Base-by-base conservation (phyloP, 164 flowering plant species). In the Platanus orientalis region DNA sequence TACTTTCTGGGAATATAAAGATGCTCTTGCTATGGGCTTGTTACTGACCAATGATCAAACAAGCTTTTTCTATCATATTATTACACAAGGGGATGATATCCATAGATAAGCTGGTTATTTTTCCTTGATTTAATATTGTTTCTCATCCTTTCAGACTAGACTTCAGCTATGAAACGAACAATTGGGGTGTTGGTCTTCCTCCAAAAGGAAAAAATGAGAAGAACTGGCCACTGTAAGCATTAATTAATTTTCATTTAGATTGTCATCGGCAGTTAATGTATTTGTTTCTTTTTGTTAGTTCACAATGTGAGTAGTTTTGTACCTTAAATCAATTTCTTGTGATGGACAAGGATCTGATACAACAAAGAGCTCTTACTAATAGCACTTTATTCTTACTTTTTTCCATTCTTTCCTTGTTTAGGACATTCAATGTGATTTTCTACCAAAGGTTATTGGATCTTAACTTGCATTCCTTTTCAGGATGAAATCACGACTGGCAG, bases 121-220 rank as follows among this genome's bases (percentile, higher is more conserved):
- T 36, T 36, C 9, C 42, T 36, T 1, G 9, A 14, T 36, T 13
- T 25, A 39, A 24, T 30, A 7, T 4, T 64, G 12, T 42, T 70
- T 60, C n/a, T 54, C 9, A 49, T 23, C 23, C 21, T 21, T 70
- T 60, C 83, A 90, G 98, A 83, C 62, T 94, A 62, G 92, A 94
- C 66, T 94, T 90, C 79, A 80, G 79, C 71, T 94, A 87, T 75
- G 75, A 68, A 50, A 73, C 85, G 53, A 94, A 89, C 77, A 94
- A 94, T 47, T 94, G 98, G 97, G 97, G 88, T 63, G 89, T 89
- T 70, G 96, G 98, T 29, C 91, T 94, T 76, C 98, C 98, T 74
- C 95, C 91, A 23, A 87, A 74, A 79, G 84, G 68, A 70, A 91
- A 90, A 67, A 94, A 94, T 77, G 95, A 84, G 62, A 63, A 70